Percentiles rank a stretch among this genome's conserved stretches.
These are phyloP conservation scores for Leishmania tarentolae DNA, from an alignment of 208 protist genomes.

Conservation along the genomic window DNA sequence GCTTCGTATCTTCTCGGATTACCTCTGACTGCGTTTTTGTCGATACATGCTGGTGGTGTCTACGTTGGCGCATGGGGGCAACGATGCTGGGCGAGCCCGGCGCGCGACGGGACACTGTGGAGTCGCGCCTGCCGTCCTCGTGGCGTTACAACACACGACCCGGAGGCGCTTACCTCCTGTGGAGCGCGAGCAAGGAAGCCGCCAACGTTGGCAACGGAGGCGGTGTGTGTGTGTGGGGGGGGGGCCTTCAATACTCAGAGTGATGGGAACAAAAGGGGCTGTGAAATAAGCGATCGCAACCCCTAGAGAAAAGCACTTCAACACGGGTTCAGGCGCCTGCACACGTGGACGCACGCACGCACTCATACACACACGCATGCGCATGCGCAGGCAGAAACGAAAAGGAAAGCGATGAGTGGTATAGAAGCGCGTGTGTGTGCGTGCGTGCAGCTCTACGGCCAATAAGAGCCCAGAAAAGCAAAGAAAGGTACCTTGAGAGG, in stretches of 20 bases:
- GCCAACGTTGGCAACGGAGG: background rate
- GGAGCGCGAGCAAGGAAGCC: background rate
- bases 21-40: background rate
- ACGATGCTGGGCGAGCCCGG: background rate
- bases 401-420: slow-evolving; percentile 13
- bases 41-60: background rate
- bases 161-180: background rate
- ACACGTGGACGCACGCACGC: background rate
- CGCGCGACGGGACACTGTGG: background rate
- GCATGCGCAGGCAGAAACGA: background rate
- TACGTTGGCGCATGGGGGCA: background rate
- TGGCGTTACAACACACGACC: background rate
- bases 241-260: background rate
- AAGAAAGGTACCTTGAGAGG: background rate
- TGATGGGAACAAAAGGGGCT: background rate
- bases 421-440: background rate
- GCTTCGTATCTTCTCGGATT: background rate
- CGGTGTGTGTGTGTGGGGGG: background rate
- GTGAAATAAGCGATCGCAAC: no score
- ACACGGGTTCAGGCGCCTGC: no score
- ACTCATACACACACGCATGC: background rate
- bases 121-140: background rate
- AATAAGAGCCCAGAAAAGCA: background rate
- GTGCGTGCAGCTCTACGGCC: background rate
- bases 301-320: no score